phyloP scores from a whole-genome alignment of 2,329 filamentous ascomycete genomes.

The Penicillium janthinellum region DNA sequence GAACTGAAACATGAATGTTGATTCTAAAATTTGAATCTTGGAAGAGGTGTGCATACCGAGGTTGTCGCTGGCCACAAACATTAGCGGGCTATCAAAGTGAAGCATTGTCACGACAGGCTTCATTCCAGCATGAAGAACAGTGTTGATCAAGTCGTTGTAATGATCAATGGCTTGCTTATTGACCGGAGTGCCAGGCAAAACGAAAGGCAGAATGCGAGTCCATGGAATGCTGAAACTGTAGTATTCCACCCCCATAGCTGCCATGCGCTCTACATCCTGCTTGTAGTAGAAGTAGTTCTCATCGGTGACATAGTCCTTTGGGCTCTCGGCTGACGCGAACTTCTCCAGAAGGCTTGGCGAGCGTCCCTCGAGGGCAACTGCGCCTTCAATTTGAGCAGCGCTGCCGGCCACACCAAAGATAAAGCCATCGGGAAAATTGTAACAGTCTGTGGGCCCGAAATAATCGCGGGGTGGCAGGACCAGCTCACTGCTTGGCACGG shows the following conservation, averaged over 20 bases:
- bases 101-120: constrained; percentile 48
- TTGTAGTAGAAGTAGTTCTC: constrained; percentile 56
- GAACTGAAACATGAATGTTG: background rate
- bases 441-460: constrained; percentile 45
- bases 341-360: constrained; percentile 45
- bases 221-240: constrained; percentile 53
- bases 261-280: constrained; percentile 46
- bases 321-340: constrained; percentile 34
- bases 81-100: constrained; percentile 33
- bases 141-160: constrained; percentile 53
- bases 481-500: constrained; percentile 57
- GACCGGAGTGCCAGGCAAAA: constrained; percentile 45
- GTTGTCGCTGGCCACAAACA: constrained; percentile 27
- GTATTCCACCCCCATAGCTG: constrained; percentile 42
- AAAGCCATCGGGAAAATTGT: constrained; percentile 43
- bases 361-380: constrained; percentile 44
- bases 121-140: constrained; percentile 46
- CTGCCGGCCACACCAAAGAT: constrained; percentile 48
- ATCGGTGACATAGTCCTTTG: constrained; percentile 52
- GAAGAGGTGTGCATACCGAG: constrained; percentile 9
- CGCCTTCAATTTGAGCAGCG: constrained; percentile 51
- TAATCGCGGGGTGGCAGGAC: constrained; percentile 58
- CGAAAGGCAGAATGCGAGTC: constrained; percentile 54
- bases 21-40: background rate
- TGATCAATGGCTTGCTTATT: constrained; percentile 51